Evolutionary conservation across 129 eudicot species (phyloP).

Genomic region (Lonicera japonica): DNA sequence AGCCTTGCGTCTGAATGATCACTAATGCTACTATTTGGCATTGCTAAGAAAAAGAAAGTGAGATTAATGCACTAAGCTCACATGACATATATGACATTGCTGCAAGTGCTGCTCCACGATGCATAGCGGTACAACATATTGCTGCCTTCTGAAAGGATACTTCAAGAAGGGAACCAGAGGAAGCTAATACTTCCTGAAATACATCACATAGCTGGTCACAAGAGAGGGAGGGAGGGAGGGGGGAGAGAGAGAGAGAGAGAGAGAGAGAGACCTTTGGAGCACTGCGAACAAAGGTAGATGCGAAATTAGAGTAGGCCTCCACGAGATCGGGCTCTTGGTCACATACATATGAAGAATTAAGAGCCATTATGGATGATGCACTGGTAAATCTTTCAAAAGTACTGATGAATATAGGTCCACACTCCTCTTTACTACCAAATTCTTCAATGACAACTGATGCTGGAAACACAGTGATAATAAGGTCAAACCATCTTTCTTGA

Average conservation of each 20-base stretch:
- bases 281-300: slow-evolving; percentile 59
- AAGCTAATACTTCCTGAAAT: slow-evolving; percentile 75
- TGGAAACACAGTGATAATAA: slow-evolving; percentile 27
- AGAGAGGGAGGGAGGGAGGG: no score
- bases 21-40: no score
- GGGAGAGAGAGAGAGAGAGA: slow-evolving; percentile 8
- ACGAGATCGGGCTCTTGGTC: slow-evolving; percentile 97
- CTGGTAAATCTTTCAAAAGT: slow-evolving; percentile 78
- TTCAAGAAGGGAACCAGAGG: slow-evolving; percentile 77
- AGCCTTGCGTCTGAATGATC: no score
- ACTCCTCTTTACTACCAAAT: slow-evolving; percentile 77
- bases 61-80: slow-evolving; percentile 30
- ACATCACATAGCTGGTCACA: slow-evolving; percentile 9
- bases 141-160: slow-evolving; percentile 89
- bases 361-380: slow-evolving; percentile 78
- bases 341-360: slow-evolving; percentile 89
- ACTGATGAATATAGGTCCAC: slow-evolving; percentile 66
- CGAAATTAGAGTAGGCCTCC: slow-evolving; percentile 83
- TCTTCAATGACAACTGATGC: slow-evolving; percentile 81
- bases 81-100: slow-evolving; percentile 92
- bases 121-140: slow-evolving; percentile 95
- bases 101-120: slow-evolving; percentile 97
- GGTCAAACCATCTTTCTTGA: background rate
- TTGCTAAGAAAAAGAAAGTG: no score
- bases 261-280: slow-evolving; percentile 50